Base-by-base conservation (phyloP, 1,284 basidiomycete species). In the Puccinia polysora region DNA sequence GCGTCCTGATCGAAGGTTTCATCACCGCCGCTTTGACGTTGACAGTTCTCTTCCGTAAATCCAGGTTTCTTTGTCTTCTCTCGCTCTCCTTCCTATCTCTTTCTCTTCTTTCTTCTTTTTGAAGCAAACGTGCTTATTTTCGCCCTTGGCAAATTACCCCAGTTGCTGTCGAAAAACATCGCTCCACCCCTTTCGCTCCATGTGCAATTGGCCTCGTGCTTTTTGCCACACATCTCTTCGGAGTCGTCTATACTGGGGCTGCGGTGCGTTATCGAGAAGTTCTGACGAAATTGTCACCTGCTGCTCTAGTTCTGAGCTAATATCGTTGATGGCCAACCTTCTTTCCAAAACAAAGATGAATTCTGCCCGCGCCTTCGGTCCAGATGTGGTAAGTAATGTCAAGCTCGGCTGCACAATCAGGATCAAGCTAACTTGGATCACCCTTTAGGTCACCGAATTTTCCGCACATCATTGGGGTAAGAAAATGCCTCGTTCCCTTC, bases 81-180 rank as follows among this genome's bases (percentile, higher is more conserved):
- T n/a, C 10, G 10, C 43, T 10, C 10, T n/a, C 43, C 43, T 45
- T 45, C n/a, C n/a, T n/a, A n/a, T n/a, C n/a, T n/a, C n/a, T n/a
- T n/a, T 67, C 15, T n/a, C n/a, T n/a, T n/a, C n/a, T n/a, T n/a
- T n/a, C n/a, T n/a, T n/a, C n/a, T n/a, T n/a, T n/a, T 45, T n/a
- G 10, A 45, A n/a, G n/a, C n/a, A n/a, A n/a, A n/a, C n/a, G n/a
- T n/a, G n/a, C n/a, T n/a, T n/a, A n/a, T n/a, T n/a, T n/a, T n/a
- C n/a, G n/a, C n/a, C n/a, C n/a, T n/a, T n/a, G n/a, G n/a, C n/a
- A n/a, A n/a, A n/a, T n/a, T 45, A 45, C 10, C n/a, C n/a, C n/a
- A n/a, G n/a, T n/a, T n/a, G n/a, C n/a, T n/a, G 73, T 73, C 14
- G 73, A 74, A 56, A 75, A 75, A 56, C 71, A 74, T 43, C n/a